Percentiles rank a stretch among this genome's conserved stretches.
Conservation (phyloP, 768 basidiomycete genomes). For the Hortiboletus campestris region DNA sequence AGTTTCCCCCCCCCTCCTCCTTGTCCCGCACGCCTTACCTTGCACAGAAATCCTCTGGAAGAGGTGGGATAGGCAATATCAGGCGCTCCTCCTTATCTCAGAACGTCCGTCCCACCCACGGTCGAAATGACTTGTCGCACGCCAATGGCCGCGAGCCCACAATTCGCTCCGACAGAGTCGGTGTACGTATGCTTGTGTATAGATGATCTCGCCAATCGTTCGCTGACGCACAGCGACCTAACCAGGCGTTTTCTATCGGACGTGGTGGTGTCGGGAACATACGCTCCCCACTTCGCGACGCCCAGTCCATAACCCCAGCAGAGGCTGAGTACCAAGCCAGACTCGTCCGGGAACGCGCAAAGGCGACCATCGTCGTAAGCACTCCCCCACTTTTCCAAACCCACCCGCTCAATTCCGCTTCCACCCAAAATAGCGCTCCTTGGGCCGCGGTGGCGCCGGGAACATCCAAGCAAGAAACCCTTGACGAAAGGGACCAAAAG, state of each 20-base stretch:
- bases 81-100: slow-evolving; percentile 44
- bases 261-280: slow-evolving; percentile 89
- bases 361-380: slow-evolving; percentile 36
- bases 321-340: slow-evolving; percentile 25
- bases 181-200: slow-evolving; percentile 1
- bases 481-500: slow-evolving; percentile 37
- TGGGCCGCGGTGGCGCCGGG: slow-evolving; percentile 64
- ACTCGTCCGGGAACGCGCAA: slow-evolving; percentile 26
- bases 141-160: slow-evolving; percentile 60
- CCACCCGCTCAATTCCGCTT: background rate
- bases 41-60: slow-evolving; percentile 54
- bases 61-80: slow-evolving; percentile 71
- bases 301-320: slow-evolving; percentile 22
- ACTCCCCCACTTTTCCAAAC: background rate
- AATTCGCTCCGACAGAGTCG: slow-evolving; percentile 36
- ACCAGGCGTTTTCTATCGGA: slow-evolving; percentile 51
- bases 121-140: slow-evolving; percentile 48
- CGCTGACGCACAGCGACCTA: background rate
- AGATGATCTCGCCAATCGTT: background rate
- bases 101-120: slow-evolving; percentile 39
- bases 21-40: background rate
- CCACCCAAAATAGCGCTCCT: slow-evolving; percentile 45
- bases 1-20: slow-evolving; percentile 24
- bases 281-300: slow-evolving; percentile 49
- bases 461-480: slow-evolving; percentile 42